These are phyloP conservation scores for Gossypium bickii DNA, from an alignment of 345 rosid species.

Conservation along the genomic window DNA sequence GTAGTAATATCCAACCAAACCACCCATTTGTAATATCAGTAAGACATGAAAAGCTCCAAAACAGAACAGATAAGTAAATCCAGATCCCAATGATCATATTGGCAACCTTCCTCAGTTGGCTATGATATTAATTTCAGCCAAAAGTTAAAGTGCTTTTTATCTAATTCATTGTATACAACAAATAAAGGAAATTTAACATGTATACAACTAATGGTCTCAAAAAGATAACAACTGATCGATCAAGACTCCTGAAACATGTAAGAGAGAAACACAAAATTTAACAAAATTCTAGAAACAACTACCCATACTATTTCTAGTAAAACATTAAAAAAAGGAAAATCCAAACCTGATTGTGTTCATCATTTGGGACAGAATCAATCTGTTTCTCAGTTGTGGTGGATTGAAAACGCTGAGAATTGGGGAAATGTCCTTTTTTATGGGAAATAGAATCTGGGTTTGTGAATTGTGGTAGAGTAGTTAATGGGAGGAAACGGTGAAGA, in stretches of 20 bases:
- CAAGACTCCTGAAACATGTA: not conserved
- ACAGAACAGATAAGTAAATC: not conserved
- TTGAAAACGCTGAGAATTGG: not conserved
- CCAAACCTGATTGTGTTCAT: conserved; percentile 6
- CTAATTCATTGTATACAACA: not conserved
- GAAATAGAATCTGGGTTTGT: conserved; percentile 14
- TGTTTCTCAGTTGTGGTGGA: conserved; percentile 4
- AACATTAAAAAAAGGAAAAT: not conserved
- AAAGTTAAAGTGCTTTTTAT: not conserved
- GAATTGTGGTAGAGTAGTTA: not conserved
- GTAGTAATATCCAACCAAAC: not conserved
- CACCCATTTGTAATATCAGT: not conserved
- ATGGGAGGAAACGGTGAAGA: not conserved
- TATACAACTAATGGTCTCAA: not conserved
- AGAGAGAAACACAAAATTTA: not conserved
- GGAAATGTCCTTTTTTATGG: not conserved
- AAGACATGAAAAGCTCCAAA: not conserved
- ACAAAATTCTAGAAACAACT: not conserved
- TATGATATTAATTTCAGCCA: not conserved
- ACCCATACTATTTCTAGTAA: not conserved
- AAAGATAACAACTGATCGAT: not conserved
- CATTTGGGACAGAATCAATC: conserved; percentile 2
- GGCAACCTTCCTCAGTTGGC: not conserved
- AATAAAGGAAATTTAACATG: not conserved
- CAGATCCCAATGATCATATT: not conserved